Percentiles rank a stretch among this genome's conserved stretches.
phyloP scores from a whole-genome alignment of 2,329 filamentous ascomycete species.

The Sporothrix dimorphospora region DNA sequence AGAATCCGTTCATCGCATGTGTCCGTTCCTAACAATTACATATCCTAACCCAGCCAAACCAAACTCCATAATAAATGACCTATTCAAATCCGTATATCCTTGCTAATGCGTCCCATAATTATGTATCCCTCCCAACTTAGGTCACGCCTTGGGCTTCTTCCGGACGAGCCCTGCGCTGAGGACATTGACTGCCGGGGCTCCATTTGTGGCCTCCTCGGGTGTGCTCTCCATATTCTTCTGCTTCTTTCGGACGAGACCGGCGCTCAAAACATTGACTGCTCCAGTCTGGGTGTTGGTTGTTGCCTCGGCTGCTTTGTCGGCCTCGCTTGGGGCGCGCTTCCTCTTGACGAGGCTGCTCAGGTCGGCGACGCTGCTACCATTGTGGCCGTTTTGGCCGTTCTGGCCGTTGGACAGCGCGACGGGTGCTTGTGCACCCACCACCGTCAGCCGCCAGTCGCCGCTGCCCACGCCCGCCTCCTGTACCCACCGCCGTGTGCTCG shows the following conservation, averaged over 20 bases:
- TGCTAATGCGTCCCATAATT: background rate
- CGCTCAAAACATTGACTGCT: constrained; percentile 43
- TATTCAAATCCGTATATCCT: background rate
- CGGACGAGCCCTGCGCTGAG: constrained; percentile 48
- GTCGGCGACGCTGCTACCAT: constrained; percentile 45
- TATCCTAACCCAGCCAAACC: background rate
- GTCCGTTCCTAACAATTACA: background rate
- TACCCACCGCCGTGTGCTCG: constrained; percentile 71
- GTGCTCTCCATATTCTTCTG: constrained; percentile 42
- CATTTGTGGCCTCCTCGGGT: constrained; percentile 30
- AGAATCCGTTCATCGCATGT: background rate
- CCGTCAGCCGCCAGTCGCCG: constrained; percentile 54
- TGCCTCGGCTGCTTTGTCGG: background rate
- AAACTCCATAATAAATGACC: constrained; percentile 4
- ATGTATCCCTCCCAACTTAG: no score
- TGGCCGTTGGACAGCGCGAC: constrained; percentile 27
- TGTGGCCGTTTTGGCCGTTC: constrained; percentile 27
- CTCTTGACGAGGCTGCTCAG: constrained; percentile 52
- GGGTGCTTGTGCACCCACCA: constrained; percentile 50
- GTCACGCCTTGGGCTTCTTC: constrained; percentile 57
- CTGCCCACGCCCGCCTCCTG: constrained; percentile 63
- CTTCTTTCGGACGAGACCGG: constrained; percentile 55
- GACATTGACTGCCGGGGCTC: constrained; percentile 45
- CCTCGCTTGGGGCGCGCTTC: constrained; percentile 39
- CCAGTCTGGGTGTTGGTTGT: background rate